phyloP scores from a whole-genome alignment of 768 basidiomycete species.

The Boletus rufocinnamomeus region DNA sequence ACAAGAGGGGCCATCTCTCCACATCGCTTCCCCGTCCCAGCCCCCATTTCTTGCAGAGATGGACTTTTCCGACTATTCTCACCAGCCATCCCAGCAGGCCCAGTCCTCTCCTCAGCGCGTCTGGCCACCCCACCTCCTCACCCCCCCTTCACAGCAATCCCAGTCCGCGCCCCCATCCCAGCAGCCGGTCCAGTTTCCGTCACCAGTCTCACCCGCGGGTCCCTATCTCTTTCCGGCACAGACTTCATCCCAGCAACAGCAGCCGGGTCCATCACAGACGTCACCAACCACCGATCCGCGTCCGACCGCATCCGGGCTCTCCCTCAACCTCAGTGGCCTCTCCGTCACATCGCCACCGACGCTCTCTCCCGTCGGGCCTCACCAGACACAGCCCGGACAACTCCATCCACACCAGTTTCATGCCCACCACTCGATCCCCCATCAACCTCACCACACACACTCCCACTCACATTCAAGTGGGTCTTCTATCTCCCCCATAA shows the following conservation, averaged over 20 bases:
- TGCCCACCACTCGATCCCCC: conserved; percentile 47
- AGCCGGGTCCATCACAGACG: conserved; percentile 13
- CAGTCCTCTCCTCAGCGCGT: conserved; percentile 35
- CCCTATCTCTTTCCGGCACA: conserved; percentile 28
- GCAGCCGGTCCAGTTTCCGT: conserved; percentile 21
- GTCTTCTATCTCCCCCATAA: conserved; percentile 50
- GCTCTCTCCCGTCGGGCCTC: conserved; percentile 61
- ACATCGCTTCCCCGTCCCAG: not conserved
- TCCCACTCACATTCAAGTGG: conserved; percentile 24
- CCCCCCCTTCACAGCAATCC: not conserved
- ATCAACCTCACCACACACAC: conserved; percentile 21
- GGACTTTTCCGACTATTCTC: conserved; percentile 35
- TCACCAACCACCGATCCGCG: conserved; percentile 18
- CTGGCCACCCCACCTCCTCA: conserved; percentile 25
- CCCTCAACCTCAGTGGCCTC: conserved; percentile 68
- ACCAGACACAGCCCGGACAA: conserved; percentile 44
- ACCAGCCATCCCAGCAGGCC: conserved; percentile 31
- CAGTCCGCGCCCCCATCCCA: not conserved
- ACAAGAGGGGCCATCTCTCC: conserved; percentile 13
- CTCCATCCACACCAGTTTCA: conserved; percentile 60
- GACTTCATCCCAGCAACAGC: conserved; percentile 18
- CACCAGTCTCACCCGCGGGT: conserved; percentile 25
- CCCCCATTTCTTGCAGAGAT: conserved; percentile 4
- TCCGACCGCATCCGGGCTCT: conserved; percentile 45
- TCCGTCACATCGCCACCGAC: conserved; percentile 67